Evolutionary conservation across 345 rosid species (phyloP).

Genomic region (Salix viminalis): DNA sequence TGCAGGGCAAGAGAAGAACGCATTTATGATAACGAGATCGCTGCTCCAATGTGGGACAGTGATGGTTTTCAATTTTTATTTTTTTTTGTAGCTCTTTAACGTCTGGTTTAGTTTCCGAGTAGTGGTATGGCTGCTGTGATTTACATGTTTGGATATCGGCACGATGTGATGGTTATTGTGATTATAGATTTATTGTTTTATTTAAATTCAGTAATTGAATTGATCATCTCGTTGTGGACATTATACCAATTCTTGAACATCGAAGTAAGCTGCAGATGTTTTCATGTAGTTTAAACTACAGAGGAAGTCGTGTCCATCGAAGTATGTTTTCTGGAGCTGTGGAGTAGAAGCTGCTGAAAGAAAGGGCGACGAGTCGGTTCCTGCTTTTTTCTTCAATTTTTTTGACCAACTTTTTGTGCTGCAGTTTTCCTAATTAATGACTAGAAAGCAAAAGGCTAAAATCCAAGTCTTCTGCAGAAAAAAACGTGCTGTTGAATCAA

Average conservation of each 20-base stretch:
- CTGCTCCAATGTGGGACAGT: background rate
- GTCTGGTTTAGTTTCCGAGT: background rate
- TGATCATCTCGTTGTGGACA: background rate
- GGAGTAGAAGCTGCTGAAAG: background rate
- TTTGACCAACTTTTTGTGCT: background rate
- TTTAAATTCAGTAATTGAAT: background rate
- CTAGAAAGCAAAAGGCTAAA: background rate
- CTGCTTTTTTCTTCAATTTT: background rate
- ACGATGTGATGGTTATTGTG: background rate
- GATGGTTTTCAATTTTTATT: background rate
- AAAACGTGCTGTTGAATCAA: background rate
- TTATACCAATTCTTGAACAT: background rate
- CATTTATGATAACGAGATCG: background rate
- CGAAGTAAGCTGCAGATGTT: background rate
- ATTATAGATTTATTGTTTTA: background rate
- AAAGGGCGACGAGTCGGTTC: background rate
- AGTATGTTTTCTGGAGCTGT: no score
- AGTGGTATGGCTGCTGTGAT: background rate
- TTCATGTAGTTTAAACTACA: background rate
- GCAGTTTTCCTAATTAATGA: background rate
- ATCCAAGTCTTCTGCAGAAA: background rate
- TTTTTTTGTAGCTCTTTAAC: background rate
- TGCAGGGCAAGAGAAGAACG: background rate
- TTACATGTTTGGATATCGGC: background rate
- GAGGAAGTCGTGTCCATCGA: no score